phyloP scores from a whole-genome alignment of 441 rosid species.

The Adansonia rubrostipa region DNA sequence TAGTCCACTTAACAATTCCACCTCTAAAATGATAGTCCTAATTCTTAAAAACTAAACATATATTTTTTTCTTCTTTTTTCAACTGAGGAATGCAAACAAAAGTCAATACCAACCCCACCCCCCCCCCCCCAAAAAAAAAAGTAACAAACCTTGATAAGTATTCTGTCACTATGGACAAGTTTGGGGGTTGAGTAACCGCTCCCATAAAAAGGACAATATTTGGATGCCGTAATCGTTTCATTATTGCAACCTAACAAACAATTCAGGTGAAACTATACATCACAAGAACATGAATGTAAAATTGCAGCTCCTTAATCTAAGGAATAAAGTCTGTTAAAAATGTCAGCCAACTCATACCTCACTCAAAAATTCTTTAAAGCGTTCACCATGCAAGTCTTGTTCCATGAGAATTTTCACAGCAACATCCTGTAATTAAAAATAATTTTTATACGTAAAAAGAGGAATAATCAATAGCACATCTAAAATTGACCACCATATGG shows the following conservation, averaged over 20 bases:
- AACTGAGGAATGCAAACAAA: not conserved
- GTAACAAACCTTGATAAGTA: constrained; percentile 80
- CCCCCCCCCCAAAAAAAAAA: not conserved
- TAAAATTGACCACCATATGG: not conserved
- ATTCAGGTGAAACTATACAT: constrained; percentile 24
- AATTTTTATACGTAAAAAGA: not conserved
- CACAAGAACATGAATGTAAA: constrained; percentile 28
- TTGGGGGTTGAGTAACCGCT: constrained; percentile 95
- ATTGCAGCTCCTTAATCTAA: not conserved
- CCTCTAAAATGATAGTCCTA: not conserved
- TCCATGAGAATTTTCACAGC: constrained; percentile 99
- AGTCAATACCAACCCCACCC: no score
- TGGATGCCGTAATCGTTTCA: constrained; percentile 98
- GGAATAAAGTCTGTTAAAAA: constrained; percentile 18
- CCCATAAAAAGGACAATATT: constrained; percentile 99
- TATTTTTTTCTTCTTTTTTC: not conserved
- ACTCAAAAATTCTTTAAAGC: constrained; percentile 82
- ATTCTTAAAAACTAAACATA: no score
- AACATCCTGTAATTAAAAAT: constrained; percentile 72
- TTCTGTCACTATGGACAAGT: constrained; percentile 95
- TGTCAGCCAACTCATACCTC: constrained; percentile 59
- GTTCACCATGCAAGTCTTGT: constrained; percentile 92
- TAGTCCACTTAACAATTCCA: constrained; percentile 28
- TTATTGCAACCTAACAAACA: constrained; percentile 80
- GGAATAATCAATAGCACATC: not conserved